These are phyloP conservation scores for Nicotiana paniculata DNA, from an alignment of 257 asterid genomes.

Conservation along the genomic window DNA sequence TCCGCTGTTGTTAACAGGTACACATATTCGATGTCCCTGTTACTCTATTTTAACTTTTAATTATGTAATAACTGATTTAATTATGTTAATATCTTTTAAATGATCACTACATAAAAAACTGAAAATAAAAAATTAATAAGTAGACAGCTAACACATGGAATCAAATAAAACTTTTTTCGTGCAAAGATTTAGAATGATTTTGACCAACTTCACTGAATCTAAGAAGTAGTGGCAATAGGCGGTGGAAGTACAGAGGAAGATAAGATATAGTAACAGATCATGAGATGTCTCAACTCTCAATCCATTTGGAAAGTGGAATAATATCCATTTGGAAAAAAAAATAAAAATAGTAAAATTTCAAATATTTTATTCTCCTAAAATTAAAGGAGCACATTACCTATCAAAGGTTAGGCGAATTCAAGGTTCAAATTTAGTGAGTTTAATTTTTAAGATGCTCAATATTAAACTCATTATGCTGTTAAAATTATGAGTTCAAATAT, in stretches of 20 bases:
- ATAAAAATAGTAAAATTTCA: background rate
- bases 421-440: no score
- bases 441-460: accelerated
- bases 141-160: background rate
- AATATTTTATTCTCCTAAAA: background rate
- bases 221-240: background rate
- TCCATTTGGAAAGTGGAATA: background rate
- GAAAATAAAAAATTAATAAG: no score
- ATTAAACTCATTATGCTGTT: no score
- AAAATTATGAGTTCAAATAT: no score
- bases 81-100: no score
- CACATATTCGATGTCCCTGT: no score
- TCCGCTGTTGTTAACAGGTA: no score
- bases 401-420: no score
- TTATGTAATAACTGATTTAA: no score
- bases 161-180: background rate
- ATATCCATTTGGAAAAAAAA: background rate
- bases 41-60: no score
- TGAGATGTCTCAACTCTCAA: background rate
- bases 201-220: background rate
- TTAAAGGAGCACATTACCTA: background rate
- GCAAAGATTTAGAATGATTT: background rate
- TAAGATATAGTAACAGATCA: background rate
- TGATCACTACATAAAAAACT: no score
- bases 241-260: background rate